Evolutionary conservation across 1,284 basidiomycete species (phyloP).

Genomic region (Vanrija pseudolonga): DNA sequence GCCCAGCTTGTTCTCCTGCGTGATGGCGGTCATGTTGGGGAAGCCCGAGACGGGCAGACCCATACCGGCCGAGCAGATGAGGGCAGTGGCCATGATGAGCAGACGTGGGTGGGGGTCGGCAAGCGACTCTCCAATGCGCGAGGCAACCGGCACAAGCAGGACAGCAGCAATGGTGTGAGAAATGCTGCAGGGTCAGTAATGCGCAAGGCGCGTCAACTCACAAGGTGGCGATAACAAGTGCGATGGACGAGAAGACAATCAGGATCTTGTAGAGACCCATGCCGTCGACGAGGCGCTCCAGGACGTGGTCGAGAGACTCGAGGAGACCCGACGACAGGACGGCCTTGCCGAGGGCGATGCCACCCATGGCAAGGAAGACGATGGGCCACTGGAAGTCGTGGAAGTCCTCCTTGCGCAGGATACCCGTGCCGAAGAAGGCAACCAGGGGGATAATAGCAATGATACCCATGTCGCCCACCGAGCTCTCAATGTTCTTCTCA

Average conservation of each 20-base stretch:
- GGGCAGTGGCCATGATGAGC: constrained; percentile 81
- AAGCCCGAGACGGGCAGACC: constrained; percentile 97
- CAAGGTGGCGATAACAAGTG: constrained; percentile 67
- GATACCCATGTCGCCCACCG: constrained; percentile 93
- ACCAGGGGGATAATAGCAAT: constrained; percentile 92
- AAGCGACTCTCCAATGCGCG: constrained; percentile 77
- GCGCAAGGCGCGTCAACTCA: constrained; percentile 20
- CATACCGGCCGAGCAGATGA: constrained; percentile 95
- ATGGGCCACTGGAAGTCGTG: constrained; percentile 93
- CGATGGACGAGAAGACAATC: constrained; percentile 73
- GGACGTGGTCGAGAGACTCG: constrained; percentile 66
- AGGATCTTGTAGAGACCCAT: constrained; percentile 77
- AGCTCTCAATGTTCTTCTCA: constrained; percentile 72
- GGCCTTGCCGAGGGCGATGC: constrained; percentile 92
- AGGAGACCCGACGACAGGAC: constrained; percentile 87
- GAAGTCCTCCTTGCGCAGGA: constrained; percentile 95
- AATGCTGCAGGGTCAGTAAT: constrained; percentile 53
- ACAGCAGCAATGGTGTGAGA: constrained; percentile 96
- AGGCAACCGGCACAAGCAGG: constrained; percentile 90
- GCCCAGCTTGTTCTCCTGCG: constrained; percentile 92
- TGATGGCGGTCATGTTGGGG: constrained; percentile 91
- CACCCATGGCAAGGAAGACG: constrained; percentile 95
- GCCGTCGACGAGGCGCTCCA: constrained; percentile 68
- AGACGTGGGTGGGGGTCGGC: constrained; percentile 67
- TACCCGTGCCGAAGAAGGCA: constrained; percentile 90